Conservation (phyloP, 352 stramenopile species). For the Phytopythium vexans region DNA sequence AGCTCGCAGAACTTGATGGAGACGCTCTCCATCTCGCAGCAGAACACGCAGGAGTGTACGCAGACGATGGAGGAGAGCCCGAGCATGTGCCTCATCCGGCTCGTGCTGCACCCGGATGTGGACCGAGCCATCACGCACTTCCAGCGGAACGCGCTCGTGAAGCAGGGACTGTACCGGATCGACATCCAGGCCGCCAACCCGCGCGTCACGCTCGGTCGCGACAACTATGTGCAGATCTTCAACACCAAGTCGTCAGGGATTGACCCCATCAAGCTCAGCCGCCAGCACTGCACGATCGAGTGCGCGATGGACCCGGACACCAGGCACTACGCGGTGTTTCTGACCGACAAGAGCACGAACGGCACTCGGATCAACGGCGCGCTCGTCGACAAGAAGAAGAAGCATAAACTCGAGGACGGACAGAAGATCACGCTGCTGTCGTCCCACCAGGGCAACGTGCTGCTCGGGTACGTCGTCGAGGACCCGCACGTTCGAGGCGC, state of each 20-base stretch:
- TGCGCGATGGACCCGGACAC: conserved; percentile 39
- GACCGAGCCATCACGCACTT: conserved; percentile 50
- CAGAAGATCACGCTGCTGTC: conserved; percentile 79
- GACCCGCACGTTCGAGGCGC: conserved; percentile 60
- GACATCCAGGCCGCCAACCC: conserved; percentile 52
- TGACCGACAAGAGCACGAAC: conserved; percentile 73
- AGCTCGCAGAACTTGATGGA: conserved; percentile 67
- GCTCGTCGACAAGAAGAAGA: conserved; percentile 43
- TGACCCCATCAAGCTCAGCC: conserved; percentile 62
- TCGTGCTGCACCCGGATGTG: conserved; percentile 66
- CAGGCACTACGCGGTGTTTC: conserved; percentile 40
- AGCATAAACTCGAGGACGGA: conserved; percentile 46
- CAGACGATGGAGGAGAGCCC: conserved; percentile 66
- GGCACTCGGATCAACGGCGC: conserved; percentile 66
- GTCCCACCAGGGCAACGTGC: conserved; percentile 46
- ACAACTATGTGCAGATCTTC: conserved; percentile 52
- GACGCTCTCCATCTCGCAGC: conserved; percentile 64
- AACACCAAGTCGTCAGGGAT: conserved; percentile 51
- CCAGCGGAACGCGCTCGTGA: conserved; percentile 53
- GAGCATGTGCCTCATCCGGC: conserved; percentile 48
- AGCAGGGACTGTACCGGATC: conserved; percentile 50
- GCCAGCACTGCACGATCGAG: conserved; percentile 60
- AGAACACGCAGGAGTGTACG: conserved; percentile 75
- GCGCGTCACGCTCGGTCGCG: conserved; percentile 47
- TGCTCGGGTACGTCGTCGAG: conserved; percentile 73